Conservation (phyloP, 148 eudicot species). For the Chenopodium suecicum region DNA sequence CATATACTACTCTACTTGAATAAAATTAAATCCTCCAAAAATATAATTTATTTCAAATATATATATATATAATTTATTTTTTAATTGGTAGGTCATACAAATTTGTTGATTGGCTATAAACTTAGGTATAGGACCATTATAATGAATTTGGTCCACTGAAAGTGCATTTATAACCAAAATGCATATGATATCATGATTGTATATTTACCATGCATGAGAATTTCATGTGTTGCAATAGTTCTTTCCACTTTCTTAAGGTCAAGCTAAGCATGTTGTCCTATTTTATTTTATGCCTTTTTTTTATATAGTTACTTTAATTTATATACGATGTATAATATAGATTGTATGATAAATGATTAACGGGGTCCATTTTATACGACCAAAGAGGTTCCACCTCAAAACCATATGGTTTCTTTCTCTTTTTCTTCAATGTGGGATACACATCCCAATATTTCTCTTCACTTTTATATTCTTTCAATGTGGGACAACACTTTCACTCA, state of each 20-base stretch:
- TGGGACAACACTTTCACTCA: too few relatives aligned
- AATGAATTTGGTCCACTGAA: slow-evolving; percentile 2
- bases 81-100: slow-evolving; percentile 14
- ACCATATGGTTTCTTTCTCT: too few relatives aligned
- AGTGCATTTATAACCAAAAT: background rate
- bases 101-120: slow-evolving; percentile 26
- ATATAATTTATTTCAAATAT: too few relatives aligned
- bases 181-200: slow-evolving; percentile 9
- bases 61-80: background rate
- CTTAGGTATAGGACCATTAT: slow-evolving; percentile 25
- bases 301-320: too few relatives aligned
- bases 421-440: too few relatives aligned
- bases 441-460: too few relatives aligned
- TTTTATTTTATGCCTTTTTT: background rate
- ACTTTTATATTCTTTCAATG: too few relatives aligned
- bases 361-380: too few relatives aligned
- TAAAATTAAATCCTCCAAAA: background rate
- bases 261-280: background rate
- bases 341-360: too few relatives aligned
- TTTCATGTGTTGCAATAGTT: background rate
- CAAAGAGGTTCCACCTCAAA: too few relatives aligned
- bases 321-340: too few relatives aligned
- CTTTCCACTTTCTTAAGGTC: background rate
- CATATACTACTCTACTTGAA: background rate
- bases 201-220: slow-evolving; percentile 6